Evolutionary conservation across 2,329 filamentous ascomycete genomes (phyloP), one percentile per base, ranked within the genome.

Genomic region (Neoascochyta sp.): DNA sequence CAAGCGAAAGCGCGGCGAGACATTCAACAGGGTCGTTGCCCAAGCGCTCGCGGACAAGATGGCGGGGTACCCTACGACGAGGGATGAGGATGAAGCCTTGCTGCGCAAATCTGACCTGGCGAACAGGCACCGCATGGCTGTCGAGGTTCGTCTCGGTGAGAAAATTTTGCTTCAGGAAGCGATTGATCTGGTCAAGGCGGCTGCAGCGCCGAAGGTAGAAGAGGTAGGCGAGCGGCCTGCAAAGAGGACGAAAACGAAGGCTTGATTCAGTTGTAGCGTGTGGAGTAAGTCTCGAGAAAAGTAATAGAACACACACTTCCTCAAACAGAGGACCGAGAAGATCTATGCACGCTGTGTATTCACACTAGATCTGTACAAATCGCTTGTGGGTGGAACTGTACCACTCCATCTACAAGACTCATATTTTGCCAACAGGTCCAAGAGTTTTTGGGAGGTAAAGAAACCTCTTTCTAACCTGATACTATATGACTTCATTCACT

Each of bases 81-180:
- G 32, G 7, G 21, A 34, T 9, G 36, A 48, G 16, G 46, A 52
- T 12, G 27, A 42, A n/a, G 34, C 9, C 8, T 20, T 47, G 1
- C 23, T 50, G 11, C 28, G 39, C 17, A 22, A 28, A 3, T 15
- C 24, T 2, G 27, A 18, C 17, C n/a, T 46, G 6, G 19, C 23
- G 1, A 45, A 40, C n/a, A 41, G 46, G 13, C 34, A 32, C 20
- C 38, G 44, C 3, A 50, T 52, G 48, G 42, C 48, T 2, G 11
- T 50, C 9, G 36, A 45, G 6, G 42, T 50, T 5, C 39, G 48
- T 5, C 9, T 50, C 7, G 46, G 48, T 7, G 48, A 52, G 18
- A 52, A 52, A 22, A 13, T 19, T 1, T 12, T 52, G 12, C 31
- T 52, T 5, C 28, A 42, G 14, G 48, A 52, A 27, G 44, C 38